Percentiles rank a stretch among this genome's conserved stretches.
Evolutionary conservation across 2,329 filamentous ascomycete species (phyloP).

Genomic region (Clonostachys chloroleuca): DNA sequence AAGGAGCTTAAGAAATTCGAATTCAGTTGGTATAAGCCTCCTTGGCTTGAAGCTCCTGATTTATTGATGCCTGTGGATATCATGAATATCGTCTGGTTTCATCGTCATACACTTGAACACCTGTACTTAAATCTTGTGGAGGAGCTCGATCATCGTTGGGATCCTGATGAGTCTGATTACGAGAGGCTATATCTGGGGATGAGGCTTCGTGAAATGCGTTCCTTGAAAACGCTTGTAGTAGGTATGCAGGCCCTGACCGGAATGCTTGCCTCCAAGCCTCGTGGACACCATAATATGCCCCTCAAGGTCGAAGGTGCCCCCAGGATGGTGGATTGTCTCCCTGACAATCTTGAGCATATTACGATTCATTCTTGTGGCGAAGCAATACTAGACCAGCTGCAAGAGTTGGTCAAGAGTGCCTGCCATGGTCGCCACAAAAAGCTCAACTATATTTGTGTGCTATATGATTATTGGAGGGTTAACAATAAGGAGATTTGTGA

Average conservation of each 20-base stretch:
- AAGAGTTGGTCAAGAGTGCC: too few species aligned
- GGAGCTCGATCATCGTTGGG: not conserved
- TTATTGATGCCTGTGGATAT: slow-evolving; percentile 1
- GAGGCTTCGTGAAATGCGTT: not conserved
- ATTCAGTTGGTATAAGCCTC: too few species aligned
- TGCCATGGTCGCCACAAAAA: too few species aligned
- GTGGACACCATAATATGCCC: not conserved
- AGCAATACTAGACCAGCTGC: too few species aligned
- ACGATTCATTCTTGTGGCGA: slow-evolving; percentile 1
- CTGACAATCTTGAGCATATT: slow-evolving; percentile 3
- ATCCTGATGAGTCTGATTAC: not conserved
- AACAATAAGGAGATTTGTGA: too few species aligned
- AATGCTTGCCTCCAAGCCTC: not conserved
- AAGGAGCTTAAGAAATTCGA: not conserved
- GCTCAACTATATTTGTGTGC: too few species aligned
- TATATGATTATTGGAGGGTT: too few species aligned
- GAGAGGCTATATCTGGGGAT: not conserved
- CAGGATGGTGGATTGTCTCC: slow-evolving; percentile 2
- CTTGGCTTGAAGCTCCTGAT: too few species aligned
- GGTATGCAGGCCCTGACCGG: not conserved
- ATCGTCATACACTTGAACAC: slow-evolving; percentile 3
- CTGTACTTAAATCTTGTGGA: slow-evolving; percentile 5
- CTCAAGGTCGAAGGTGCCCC: not conserved
- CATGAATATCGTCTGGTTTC: slow-evolving; percentile 1
- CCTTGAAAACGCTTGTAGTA: not conserved